Evolutionary conservation across 805 yeast genomes (phyloP), one percentile per base, ranked within the genome.

Genomic region (Lachancea kluyveri): DNA sequence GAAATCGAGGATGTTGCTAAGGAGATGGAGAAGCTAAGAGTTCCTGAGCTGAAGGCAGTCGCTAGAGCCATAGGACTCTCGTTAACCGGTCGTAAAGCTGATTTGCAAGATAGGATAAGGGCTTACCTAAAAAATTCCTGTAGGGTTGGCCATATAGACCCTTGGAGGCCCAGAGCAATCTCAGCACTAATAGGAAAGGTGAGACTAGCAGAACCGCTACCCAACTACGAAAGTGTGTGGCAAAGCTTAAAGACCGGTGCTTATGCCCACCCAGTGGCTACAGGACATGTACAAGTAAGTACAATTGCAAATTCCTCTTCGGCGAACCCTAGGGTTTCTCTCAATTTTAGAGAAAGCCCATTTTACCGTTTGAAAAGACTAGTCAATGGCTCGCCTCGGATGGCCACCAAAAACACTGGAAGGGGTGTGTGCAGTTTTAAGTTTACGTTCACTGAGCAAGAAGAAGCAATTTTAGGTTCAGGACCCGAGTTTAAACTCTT

Each of bases 11-110:
- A 58, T 24, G 60, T 65, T 3, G 41, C 59, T 11, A 37, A 40
- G 8, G 48, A 48, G 20, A 41, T 68, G 40, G 50, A 43, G 21
- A 44, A 40, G n/a, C 48, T 73, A 41, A 70, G 68, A 42, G 74
- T 77, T 2, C 55, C 67, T 0, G 72, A 70, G 33, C 60, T 79
- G 34, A 77, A 77, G 51, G 65, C 59, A 12, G 46, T 79, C 1
- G 69, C 78, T 21, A 62, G 72, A 26, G 46, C 74, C 1, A 46
- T 77, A 11, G 68, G 70, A 2, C 53, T 79, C 12, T 55, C 73
- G 2, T 45, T 61, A 7, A 47, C 67, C 5, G 94, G 92, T 1
- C 60, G 75, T 22, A 85, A 84, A 54, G 67, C 68, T 13, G 79
- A 72, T 20, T 54, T 83, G 9, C 68, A 68, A 32, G 75, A 72